Percentiles rank a stretch among this genome's conserved stretches.
Conservation (phyloP, 495 filamentous ascomycete genomes). For the Aspergillus affinis region DNA sequence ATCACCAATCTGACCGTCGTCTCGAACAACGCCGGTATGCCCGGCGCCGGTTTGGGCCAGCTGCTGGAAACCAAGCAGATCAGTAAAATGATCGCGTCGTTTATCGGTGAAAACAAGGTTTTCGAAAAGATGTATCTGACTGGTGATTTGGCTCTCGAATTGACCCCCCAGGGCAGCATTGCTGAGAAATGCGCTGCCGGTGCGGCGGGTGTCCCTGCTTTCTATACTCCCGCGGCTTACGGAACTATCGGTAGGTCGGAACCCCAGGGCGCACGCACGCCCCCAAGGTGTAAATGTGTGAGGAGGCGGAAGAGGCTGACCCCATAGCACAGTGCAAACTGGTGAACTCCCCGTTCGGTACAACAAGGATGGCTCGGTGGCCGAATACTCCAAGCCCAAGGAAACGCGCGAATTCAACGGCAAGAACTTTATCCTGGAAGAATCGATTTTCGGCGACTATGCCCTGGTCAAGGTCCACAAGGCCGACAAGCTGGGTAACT, state of each 20-base stretch:
- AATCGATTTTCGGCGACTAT: conserved; percentile 80
- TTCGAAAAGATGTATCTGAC: conserved; percentile 84
- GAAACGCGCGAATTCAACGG: conserved; percentile 84
- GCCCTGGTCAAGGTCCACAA: conserved; percentile 87
- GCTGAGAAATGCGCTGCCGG: conserved; percentile 83
- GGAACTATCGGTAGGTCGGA: conserved; percentile 63
- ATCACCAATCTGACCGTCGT: conserved; percentile 77
- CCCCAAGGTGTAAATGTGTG: not conserved
- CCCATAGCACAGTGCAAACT: conserved; percentile 59
- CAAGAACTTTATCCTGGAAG: conserved; percentile 80
- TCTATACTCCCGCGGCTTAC: conserved; percentile 85
- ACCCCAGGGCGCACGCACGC: not conserved
- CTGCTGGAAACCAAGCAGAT: conserved; percentile 77
- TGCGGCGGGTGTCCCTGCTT: conserved; percentile 83
- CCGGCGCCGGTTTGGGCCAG: conserved; percentile 68
- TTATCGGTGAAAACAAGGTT: conserved; percentile 87
- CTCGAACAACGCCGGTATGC: conserved; percentile 88
- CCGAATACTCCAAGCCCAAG: conserved; percentile 69
- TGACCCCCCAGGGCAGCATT: conserved; percentile 85
- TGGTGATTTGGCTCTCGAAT: conserved; percentile 77
- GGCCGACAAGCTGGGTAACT: conserved; percentile 87
- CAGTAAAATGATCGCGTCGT: conserved; percentile 83
- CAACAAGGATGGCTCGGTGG: conserved; percentile 73
- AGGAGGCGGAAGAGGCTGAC: not conserved
- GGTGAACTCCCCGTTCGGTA: conserved; percentile 82